Percentiles rank a stretch among this genome's conserved stretches.
These are phyloP conservation scores for Byssothecium circinans DNA, from an alignment of 2,329 filamentous ascomycete species.

Conservation along the genomic window DNA sequence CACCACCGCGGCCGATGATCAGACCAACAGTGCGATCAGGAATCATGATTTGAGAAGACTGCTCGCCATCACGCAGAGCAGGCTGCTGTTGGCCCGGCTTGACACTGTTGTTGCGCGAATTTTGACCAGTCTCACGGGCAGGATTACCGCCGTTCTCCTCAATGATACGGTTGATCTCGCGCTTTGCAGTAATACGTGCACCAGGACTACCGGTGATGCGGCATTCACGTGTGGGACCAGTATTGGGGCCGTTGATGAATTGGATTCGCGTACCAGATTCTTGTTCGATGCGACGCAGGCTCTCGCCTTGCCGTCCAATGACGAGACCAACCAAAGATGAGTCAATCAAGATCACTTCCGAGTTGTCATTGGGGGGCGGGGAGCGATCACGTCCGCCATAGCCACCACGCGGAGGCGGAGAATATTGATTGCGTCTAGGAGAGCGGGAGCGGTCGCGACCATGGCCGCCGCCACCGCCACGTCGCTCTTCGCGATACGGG, in stretches of 20 bases:
- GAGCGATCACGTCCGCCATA: constrained; percentile 59
- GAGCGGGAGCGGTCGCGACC: constrained; percentile 75
- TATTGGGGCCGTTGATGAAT: constrained; percentile 77
- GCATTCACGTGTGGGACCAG: constrained; percentile 76
- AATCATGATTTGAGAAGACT: constrained; percentile 90
- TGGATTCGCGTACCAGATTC: constrained; percentile 84
- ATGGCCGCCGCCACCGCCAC: constrained; percentile 57
- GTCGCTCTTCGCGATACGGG: constrained; percentile 82
- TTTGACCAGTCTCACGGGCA: constrained; percentile 43
- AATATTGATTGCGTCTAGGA: constrained; percentile 61
- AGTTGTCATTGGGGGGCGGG: constrained; percentile 67
- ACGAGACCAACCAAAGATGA: constrained; percentile 85
- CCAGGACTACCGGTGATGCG: constrained; percentile 76
- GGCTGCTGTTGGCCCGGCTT: constrained; percentile 42
- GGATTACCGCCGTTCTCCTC: constrained; percentile 72
- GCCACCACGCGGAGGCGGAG: constrained; percentile 54
- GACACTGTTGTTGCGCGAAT: constrained; percentile 45
- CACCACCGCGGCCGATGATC: constrained; percentile 90
- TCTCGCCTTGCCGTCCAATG: constrained; percentile 88
- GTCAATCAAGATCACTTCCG: constrained; percentile 83
- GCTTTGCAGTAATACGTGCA: constrained; percentile 75
- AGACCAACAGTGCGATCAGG: constrained; percentile 89
- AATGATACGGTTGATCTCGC: constrained; percentile 84
- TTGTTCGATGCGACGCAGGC: constrained; percentile 78
- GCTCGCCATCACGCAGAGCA: constrained; percentile 74